phyloP scores from a whole-genome alignment of 2,329 filamentous ascomycete genomes.

The Fusarium sp. region DNA sequence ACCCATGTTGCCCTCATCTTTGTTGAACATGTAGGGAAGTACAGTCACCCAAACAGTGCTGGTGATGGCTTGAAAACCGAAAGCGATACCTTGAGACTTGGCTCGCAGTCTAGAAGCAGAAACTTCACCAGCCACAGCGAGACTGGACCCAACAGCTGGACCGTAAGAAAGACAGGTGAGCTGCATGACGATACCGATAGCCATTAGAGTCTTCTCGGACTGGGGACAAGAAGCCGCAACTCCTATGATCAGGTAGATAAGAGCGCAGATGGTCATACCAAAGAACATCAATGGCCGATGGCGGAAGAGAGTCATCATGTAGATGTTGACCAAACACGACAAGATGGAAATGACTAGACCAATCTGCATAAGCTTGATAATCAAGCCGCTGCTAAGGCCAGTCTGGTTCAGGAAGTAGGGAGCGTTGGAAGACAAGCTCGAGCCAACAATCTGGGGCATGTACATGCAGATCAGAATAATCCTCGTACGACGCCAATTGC shows the following conservation, averaged over 20 bases:
- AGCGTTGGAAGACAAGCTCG: slow-evolving; percentile 13
- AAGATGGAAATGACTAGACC: slow-evolving; percentile 13
- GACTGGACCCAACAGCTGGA: slow-evolving; percentile 7
- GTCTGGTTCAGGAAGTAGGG: slow-evolving; percentile 13
- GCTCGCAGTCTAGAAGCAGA: slow-evolving; percentile 15
- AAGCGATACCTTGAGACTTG: slow-evolving; percentile 15
- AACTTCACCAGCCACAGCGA: slow-evolving; percentile 13
- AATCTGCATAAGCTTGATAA: slow-evolving; percentile 16
- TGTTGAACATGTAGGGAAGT: slow-evolving; percentile 15
- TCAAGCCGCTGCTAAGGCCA: not conserved
- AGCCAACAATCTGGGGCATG: slow-evolving; percentile 17
- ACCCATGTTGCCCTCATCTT: slow-evolving; percentile 15
- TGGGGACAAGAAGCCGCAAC: slow-evolving; percentile 6
- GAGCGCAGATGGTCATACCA: slow-evolving; percentile 17
- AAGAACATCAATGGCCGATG: slow-evolving; percentile 12
- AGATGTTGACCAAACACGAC: slow-evolving; percentile 14
- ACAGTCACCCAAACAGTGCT: slow-evolving; percentile 18
- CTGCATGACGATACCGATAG: slow-evolving; percentile 8
- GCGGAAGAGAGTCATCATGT: slow-evolving; percentile 23
- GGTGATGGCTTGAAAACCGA: slow-evolving; percentile 1
- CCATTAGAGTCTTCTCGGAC: slow-evolving; percentile 1
- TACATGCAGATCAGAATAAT: slow-evolving; percentile 28
- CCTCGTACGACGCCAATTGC: slow-evolving; percentile 22
- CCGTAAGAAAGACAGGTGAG: slow-evolving; percentile 1
- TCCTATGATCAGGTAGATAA: slow-evolving; percentile 18